phyloP scores from a whole-genome alignment of 257 asterid genomes.

The Verbascum thapsus region DNA sequence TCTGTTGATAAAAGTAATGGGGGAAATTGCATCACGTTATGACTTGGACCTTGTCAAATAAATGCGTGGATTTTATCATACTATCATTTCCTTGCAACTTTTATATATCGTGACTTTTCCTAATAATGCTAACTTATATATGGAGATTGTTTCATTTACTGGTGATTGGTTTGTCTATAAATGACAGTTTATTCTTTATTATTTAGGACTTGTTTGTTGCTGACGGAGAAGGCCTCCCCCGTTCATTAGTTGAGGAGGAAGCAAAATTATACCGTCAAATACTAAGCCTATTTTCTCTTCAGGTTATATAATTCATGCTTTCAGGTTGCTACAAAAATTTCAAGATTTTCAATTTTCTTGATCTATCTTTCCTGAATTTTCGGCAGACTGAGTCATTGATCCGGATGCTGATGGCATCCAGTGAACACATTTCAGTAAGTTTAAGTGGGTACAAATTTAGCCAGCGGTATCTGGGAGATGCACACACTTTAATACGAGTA shows the following conservation, averaged over 20 bases:
- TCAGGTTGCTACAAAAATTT: conserved; percentile 19
- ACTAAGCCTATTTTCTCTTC: conserved; percentile 69
- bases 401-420: conserved; percentile 80
- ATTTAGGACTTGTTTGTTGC: conserved; percentile 89
- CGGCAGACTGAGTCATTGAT: conserved; percentile 77
- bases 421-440: conserved; percentile 64
- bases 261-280: conserved; percentile 76
- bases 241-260: conserved; percentile 78
- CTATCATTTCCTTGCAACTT: background rate
- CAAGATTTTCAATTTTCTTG: conserved; percentile 22
- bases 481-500: conserved; percentile 82
- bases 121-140: background rate
- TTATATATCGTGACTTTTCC: background rate
- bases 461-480: conserved; percentile 61
- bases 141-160: background rate
- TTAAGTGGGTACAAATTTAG: conserved; percentile 45
- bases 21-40: background rate
- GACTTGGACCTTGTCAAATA: background rate
- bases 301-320: conserved; percentile 46
- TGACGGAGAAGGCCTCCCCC: conserved; percentile 98
- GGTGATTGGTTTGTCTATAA: background rate
- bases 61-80: background rate
- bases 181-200: conserved; percentile 23
- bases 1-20: background rate
- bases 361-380: conserved; percentile 22